Evolutionary conservation across 306 rosid species (phyloP).

Genomic region (Prunus mongolica): DNA sequence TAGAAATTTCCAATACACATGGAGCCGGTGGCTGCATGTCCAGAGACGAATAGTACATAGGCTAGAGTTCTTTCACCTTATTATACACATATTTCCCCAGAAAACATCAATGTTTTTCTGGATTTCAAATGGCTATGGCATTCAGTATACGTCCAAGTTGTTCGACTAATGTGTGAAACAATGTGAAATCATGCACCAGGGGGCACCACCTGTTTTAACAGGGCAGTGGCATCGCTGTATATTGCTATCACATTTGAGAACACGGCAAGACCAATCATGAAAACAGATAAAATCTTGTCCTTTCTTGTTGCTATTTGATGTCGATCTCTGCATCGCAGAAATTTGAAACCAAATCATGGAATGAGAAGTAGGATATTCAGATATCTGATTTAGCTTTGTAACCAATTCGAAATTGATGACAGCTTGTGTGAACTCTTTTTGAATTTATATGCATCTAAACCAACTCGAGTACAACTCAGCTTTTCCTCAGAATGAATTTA

Average conservation of each 20-base stretch:
- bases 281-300: conserved; percentile 21
- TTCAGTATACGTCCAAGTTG: neutral
- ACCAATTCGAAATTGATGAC: neutral
- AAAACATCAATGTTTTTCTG: neutral
- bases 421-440: neutral
- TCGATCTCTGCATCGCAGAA: conserved; percentile 23
- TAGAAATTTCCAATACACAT: neutral
- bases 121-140: neutral
- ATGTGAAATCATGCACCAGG: conserved; percentile 14
- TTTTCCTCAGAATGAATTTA: neutral
- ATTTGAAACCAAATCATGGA: neutral
- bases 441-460: neutral
- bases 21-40: neutral
- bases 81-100: neutral
- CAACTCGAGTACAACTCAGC: neutral
- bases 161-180: neutral
- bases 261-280: conserved; percentile 36
- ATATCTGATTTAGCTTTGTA: neutral
- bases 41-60: neutral
- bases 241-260: conserved; percentile 50
- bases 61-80: no score
- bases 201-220: conserved; percentile 24
- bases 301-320: conserved; percentile 26
- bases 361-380: neutral
- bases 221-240: conserved; percentile 43